phyloP scores from a whole-genome alignment of 2,329 filamentous ascomycete genomes.

The Ceratocystis papillata region DNA sequence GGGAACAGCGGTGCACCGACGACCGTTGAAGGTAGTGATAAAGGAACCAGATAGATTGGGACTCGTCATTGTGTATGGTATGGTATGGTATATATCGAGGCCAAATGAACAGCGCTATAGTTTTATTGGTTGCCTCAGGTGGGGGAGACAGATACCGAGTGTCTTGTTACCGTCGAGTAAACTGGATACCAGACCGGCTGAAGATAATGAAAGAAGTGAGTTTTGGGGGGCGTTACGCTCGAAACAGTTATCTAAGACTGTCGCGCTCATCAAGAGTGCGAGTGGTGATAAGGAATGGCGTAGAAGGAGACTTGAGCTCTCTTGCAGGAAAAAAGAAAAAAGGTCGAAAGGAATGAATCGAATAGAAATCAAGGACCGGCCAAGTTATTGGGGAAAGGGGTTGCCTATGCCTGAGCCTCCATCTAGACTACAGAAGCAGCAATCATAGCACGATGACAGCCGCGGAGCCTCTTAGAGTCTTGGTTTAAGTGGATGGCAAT shows the following conservation, averaged over 20 bases:
- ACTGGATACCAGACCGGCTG: background rate
- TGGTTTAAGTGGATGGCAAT: background rate
- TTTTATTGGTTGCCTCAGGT: background rate
- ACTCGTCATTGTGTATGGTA: constrained; percentile 34
- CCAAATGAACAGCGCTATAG: background rate
- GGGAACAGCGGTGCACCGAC: constrained; percentile 45
- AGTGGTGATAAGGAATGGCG: constrained; percentile 8
- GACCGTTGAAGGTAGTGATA: constrained; percentile 41
- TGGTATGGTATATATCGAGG: background rate
- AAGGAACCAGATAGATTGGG: constrained; percentile 39
- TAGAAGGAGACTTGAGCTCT: constrained; percentile 25
- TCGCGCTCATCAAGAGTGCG: constrained; percentile 15
- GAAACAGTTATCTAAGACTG: background rate
- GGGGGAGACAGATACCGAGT: background rate
- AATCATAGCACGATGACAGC: constrained; percentile 11
- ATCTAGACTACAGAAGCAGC: constrained; percentile 16
- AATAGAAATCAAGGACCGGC: constrained; percentile 23
- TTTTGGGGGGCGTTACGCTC: background rate
- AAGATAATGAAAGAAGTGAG: background rate
- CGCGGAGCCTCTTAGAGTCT: background rate
- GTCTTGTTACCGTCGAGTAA: background rate
- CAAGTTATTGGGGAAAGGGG: constrained; percentile 15
- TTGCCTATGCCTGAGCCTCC: constrained; percentile 18
- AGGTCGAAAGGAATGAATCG: constrained; percentile 15
- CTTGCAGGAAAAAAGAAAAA: constrained; percentile 22